These are phyloP conservation scores for Diplodia intermedia DNA, from an alignment of 2,329 filamentous ascomycete genomes.

Conservation along the genomic window DNA sequence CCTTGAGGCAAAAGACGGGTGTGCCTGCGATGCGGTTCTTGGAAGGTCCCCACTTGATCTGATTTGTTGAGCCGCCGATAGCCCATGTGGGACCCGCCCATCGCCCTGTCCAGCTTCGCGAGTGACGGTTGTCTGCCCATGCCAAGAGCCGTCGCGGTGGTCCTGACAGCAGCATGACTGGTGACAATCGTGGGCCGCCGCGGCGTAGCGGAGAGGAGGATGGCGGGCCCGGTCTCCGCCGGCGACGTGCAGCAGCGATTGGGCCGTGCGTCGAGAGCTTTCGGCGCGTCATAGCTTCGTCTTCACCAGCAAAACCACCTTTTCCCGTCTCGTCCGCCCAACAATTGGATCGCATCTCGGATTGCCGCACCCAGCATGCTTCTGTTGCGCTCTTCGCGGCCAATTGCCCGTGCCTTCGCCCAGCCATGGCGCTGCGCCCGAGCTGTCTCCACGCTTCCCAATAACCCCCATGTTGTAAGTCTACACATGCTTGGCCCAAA, in stretches of 20 bases:
- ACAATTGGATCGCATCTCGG: neutral
- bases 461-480: slow-evolving; percentile 53
- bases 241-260: neutral
- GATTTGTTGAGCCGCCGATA: slow-evolving; percentile 30
- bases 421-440: slow-evolving; percentile 5
- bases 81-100: slow-evolving; percentile 10
- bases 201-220: too few species aligned
- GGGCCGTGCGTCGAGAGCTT: slow-evolving; percentile 1
- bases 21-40: slow-evolving; percentile 3
- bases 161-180: too few species aligned
- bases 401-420: slow-evolving; percentile 11
- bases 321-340: neutral
- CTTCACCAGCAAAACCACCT: neutral
- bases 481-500: neutral
- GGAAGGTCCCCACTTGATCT: slow-evolving; percentile 22
- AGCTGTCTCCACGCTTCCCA: slow-evolving; percentile 50
- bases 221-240: neutral
- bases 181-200: neutral
- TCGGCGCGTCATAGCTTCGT: slow-evolving; percentile 21
- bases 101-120: neutral
- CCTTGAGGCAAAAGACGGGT: slow-evolving; percentile 14
- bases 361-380: slow-evolving; percentile 19
- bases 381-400: slow-evolving; percentile 14
- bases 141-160: neutral
- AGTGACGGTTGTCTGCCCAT: neutral